Base-by-base conservation (phyloP, 768 basidiomycete genomes). In the Lactifluus pinguis region DNA sequence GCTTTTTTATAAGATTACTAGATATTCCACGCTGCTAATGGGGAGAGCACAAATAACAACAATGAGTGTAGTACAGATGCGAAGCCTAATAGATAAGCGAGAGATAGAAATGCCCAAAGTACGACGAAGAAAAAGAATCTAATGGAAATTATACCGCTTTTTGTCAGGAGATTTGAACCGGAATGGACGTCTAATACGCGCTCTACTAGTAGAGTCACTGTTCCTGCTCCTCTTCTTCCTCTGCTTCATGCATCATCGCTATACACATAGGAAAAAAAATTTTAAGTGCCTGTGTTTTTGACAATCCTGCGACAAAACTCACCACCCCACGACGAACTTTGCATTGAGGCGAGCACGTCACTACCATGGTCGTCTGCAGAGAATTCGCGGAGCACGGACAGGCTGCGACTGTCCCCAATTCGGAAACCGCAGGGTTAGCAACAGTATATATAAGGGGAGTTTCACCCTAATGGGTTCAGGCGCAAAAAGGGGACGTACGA, bases 311-410 rank as follows among this genome's bases (percentile, higher is more conserved):
- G 72, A 11, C 10, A 11, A 11, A 25, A 14, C 84, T 67, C 66
- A 85, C 86, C 85, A 67, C 83, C 82, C 87, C 87, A 88, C 54
- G 82, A 76, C n/a, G 86, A 86, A 61, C 77, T 79, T 62, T 85
- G 79, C 73, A 86, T 80, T 11, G 84, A 80, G 19, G 78, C 76
- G 19, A 84, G 70, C 21, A 85, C 75, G 59, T 80, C 74, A 2
- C 29, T 14, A 7, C 64, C 57, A 75, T 79, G 21, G 70, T 74
- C 71, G 72, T 75, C 65, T 70, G 66, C 64, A 6, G 57, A 63
- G 8, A 52, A 56, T 8, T 68, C 67, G 4, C 70, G 68, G 11
- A 65, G 61, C 11, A 64, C 55, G 10, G 68, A 69, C 17, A 63
- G 63, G 19, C 74, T 74, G 9, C 71, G 65, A 53, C 73, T 74